Base-by-base conservation (phyloP, 2,329 filamentous ascomycete species). In the Xylaria sp. region DNA sequence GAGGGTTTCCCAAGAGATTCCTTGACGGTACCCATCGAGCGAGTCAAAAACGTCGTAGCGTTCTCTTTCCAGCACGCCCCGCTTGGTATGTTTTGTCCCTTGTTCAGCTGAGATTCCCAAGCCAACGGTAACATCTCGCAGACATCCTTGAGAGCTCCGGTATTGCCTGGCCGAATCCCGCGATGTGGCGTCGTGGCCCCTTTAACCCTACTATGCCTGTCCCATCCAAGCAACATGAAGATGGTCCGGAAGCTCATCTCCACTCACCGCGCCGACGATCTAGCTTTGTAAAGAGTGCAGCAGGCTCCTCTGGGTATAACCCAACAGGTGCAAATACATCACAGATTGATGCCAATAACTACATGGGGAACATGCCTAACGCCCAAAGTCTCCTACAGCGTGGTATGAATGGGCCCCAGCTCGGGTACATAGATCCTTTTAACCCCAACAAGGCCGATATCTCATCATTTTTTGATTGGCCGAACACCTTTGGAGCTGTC, bases 31-130 rank as follows among this genome's bases (percentile, higher is more conserved):
- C 86, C 88, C 0, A 88, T 92, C 71, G 89, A 93, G 73, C 83
- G 89, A 46, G 82, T 92, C 69, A 91, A 90, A 75, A 93, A 94
- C 74, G 80, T 93, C 52, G 87, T 94, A 28, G 87, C 87, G 15
- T 96, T 97, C 78, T 90, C 93, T 0, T 97, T 97, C 74, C 92
- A 96, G 75, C 92, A 96, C 82, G 93, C 92, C 39, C 93, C 93
- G 0, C 80, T 92, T 63, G 86, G 93, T 95, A 72, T 84, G 80
- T 32, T 23, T 43, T n/a, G 1, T 8, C 28, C 30, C 5, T 20
- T 45, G 46, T 28, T 60, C 8, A 43, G 68, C 59, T 52, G 39
- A 2, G 4, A 2, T 28, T 2, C 3, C 7, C 1, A 23, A 55
- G 58, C 65, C 57, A 4, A 67, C 34, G 36, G 30, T 8, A 25